phyloP scores from a whole-genome alignment of 2,329 filamentous ascomycete species.

The Fusarium torreyae region DNA sequence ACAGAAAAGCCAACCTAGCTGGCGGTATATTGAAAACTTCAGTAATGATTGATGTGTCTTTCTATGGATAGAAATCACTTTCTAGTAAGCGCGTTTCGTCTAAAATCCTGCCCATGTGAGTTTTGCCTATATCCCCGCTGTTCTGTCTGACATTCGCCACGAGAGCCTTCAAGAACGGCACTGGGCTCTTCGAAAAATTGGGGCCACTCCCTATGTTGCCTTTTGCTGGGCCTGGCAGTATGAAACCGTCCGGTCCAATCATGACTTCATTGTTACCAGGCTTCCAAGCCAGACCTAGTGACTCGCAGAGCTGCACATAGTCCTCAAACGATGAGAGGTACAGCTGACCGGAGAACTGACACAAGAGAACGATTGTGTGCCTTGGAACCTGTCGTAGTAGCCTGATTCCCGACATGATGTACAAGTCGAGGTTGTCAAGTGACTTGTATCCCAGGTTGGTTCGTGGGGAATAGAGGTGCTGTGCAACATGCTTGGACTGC shows the following conservation, averaged over 20 bases:
- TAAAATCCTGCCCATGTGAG: not conserved
- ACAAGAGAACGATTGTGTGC: not conserved
- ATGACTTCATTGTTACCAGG: not conserved
- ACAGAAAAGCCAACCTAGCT: no score
- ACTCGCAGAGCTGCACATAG: not conserved
- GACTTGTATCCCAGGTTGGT: no score
- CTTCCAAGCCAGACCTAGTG: not conserved
- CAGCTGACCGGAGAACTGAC: not conserved
- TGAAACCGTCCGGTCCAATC: not conserved
- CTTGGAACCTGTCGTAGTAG: no score
- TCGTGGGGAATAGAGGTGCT: no score
- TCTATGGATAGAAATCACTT: no score
- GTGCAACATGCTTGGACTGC: no score
- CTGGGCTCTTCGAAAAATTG: not conserved
- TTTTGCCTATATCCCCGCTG: not conserved
- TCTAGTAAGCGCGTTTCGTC: not conserved
- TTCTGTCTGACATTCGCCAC: not conserved
- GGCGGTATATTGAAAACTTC: no score
- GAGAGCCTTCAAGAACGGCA: not conserved
- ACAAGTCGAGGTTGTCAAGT: no score
- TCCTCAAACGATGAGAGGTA: not conserved
- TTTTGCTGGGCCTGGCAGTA: not conserved
- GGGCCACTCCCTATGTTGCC: not conserved
- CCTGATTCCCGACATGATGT: no score
- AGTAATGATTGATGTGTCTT: no score